Evolutionary conservation across 345 rosid genomes (phyloP).

Genomic region (Sisymbrium altissimum): DNA sequence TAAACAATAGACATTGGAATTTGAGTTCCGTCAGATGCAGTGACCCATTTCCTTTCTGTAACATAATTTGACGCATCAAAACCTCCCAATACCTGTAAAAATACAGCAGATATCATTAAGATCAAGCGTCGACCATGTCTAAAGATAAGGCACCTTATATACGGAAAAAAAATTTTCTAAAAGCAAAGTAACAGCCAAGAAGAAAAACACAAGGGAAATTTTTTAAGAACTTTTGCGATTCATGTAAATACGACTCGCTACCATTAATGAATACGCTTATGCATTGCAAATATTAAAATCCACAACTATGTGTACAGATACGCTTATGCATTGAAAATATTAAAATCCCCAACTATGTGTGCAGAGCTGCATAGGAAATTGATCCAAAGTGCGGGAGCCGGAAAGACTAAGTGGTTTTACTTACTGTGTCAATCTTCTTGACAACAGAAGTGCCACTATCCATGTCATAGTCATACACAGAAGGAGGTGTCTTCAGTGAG

Average conservation of each 20-base stretch:
- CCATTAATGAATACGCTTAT: background rate
- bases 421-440: conserved; percentile 83
- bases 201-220: background rate
- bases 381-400: background rate
- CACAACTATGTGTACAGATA: background rate
- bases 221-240: background rate
- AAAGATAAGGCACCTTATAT: background rate
- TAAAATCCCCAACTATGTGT: background rate
- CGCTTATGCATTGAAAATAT: background rate
- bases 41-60: conserved; percentile 86
- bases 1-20: conserved; percentile 83
- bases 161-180: background rate
- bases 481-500: conserved; percentile 78
- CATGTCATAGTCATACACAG: conserved; percentile 86
- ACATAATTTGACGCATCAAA: conserved; percentile 77
- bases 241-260: background rate
- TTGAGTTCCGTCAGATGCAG: conserved; percentile 78
- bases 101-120: background rate
- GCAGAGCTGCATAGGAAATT: background rate
- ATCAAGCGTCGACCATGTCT: background rate
- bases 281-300: background rate
- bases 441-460: conserved; percentile 58
- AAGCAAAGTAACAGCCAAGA: background rate
- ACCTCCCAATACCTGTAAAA: conserved; percentile 76
- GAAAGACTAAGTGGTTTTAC: conserved; percentile 19